These are phyloP conservation scores for Dimocarpus longan DNA, from an alignment of 345 rosid species.

Conservation along the genomic window DNA sequence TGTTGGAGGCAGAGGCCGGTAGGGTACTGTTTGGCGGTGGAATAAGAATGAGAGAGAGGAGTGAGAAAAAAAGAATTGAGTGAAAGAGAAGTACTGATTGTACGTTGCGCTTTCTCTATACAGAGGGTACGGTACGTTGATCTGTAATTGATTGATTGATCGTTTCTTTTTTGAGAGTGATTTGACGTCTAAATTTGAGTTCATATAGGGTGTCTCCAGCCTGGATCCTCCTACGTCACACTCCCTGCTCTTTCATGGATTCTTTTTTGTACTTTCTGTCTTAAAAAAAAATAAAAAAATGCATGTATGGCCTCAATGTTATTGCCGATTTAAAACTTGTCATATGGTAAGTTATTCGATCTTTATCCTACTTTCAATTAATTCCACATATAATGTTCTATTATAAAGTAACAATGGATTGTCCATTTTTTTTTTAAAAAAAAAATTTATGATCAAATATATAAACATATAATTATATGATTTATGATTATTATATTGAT, in stretches of 20 bases:
- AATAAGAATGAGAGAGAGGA: neutral
- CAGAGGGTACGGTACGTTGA: neutral
- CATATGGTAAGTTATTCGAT: no score
- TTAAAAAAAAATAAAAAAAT: no score
- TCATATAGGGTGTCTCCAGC: neutral
- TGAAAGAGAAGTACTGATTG: neutral
- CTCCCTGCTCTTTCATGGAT: neutral
- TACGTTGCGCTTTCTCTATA: neutral
- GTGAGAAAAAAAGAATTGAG: neutral
- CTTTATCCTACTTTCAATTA: no score
- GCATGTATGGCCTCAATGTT: no score
- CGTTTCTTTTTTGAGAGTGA: neutral
- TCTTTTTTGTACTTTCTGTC: no score
- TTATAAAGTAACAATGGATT: no score
- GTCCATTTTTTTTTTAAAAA: no score
- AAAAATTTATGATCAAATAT: no score
- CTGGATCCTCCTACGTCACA: neutral
- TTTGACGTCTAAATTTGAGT: neutral
- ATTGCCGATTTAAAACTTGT: no score
- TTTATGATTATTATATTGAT: no score
- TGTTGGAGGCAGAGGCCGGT: conserved; percentile 14
- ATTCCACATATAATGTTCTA: no score
- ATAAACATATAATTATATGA: no score
- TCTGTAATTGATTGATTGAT: neutral
- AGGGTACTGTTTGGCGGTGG: neutral